Evolutionary conservation across 441 rosid genomes (phyloP).

Genomic region (Gossypium lobatum): DNA sequence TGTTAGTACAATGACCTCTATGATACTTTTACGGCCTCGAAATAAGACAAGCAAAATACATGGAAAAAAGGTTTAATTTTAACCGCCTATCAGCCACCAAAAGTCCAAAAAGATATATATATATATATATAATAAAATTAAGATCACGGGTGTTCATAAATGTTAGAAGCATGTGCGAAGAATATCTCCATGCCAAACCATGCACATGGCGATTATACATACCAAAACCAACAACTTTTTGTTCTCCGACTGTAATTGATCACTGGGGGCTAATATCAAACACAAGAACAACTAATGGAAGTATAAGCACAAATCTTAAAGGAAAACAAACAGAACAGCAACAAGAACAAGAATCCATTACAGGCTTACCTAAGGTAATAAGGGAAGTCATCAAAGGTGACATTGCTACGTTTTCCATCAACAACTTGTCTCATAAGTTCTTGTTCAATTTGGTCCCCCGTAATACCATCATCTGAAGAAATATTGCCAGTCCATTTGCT

Average conservation of each 20-base stretch:
- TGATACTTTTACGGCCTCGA: not conserved
- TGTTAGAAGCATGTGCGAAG: conserved; percentile 30
- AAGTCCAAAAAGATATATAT: not conserved
- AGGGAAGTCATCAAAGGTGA: conserved; percentile 77
- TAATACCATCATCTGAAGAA: conserved; percentile 34
- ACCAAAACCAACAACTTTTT: conserved; percentile 29
- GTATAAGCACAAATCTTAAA: not conserved
- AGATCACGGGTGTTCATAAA: conserved; percentile 8
- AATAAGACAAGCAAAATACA: not conserved
- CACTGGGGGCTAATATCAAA: conserved; percentile 1
- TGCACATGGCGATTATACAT: conserved; percentile 6
- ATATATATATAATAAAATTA: not conserved
- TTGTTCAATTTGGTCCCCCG: conserved; percentile 58
- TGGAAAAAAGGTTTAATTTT: not conserved
- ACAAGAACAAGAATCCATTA: not conserved
- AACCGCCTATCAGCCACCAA: not conserved
- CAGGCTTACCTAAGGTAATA: conserved; percentile 57
- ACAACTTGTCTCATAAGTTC: conserved; percentile 62
- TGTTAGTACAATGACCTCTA: rapidly evolving
- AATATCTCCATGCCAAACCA: conserved; percentile 13
- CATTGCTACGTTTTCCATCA: conserved; percentile 51
- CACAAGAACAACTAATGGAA: not conserved
- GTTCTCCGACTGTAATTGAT: conserved; percentile 8
- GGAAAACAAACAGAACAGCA: not conserved
- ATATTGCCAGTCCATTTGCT: conserved; percentile 46